These are phyloP conservation scores for Capronia americana DNA, from an alignment of 2,329 filamentous ascomycete genomes.

Conservation along the genomic window DNA sequence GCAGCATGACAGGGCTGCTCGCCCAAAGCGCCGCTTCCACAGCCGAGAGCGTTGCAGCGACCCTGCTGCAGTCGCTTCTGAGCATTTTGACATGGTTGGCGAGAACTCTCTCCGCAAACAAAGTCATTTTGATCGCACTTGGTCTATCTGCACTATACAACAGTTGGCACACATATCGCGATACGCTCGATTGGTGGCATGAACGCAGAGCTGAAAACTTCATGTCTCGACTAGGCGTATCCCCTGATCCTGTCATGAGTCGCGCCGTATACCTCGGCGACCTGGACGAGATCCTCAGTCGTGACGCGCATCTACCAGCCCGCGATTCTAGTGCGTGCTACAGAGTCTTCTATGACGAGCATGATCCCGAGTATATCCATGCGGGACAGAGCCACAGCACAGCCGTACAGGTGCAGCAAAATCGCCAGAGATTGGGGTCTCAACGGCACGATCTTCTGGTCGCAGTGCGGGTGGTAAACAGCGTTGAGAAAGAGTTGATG, in stretches of 20 bases:
- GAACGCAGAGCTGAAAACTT: slow-evolving; percentile 81
- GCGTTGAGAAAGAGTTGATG: slow-evolving; percentile 83
- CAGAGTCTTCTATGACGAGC: slow-evolving; percentile 52
- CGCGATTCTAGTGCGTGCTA: slow-evolving; percentile 48
- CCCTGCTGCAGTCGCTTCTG: slow-evolving; percentile 77
- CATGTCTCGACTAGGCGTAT: slow-evolving; percentile 81
- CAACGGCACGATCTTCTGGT: slow-evolving; percentile 92
- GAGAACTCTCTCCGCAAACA: slow-evolving; percentile 73
- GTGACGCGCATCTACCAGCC: slow-evolving; percentile 38
- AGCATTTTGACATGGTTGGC: slow-evolving; percentile 69
- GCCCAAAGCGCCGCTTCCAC: slow-evolving; percentile 76
- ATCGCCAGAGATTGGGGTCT: slow-evolving; percentile 79
- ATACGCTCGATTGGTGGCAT: slow-evolving; percentile 79
- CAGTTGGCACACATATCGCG: slow-evolving; percentile 73
- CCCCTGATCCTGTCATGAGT: slow-evolving; percentile 80
- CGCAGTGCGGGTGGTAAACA: slow-evolving; percentile 87
- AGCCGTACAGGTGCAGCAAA: slow-evolving; percentile 67
- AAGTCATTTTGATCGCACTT: slow-evolving; percentile 73
- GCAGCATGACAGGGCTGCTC: slow-evolving; percentile 71
- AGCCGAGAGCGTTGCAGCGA: slow-evolving; percentile 74
- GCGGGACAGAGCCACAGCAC: slow-evolving; percentile 37
- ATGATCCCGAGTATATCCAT: slow-evolving; percentile 44
- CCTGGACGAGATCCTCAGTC: slow-evolving; percentile 64
- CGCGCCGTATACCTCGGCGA: slow-evolving; percentile 84
- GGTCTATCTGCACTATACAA: slow-evolving; percentile 74